Evolutionary conservation across 2,329 filamentous ascomycete species (phyloP), one percentile per base, ranked within the genome.

Genomic region (Microsporum ferrugineum): DNA sequence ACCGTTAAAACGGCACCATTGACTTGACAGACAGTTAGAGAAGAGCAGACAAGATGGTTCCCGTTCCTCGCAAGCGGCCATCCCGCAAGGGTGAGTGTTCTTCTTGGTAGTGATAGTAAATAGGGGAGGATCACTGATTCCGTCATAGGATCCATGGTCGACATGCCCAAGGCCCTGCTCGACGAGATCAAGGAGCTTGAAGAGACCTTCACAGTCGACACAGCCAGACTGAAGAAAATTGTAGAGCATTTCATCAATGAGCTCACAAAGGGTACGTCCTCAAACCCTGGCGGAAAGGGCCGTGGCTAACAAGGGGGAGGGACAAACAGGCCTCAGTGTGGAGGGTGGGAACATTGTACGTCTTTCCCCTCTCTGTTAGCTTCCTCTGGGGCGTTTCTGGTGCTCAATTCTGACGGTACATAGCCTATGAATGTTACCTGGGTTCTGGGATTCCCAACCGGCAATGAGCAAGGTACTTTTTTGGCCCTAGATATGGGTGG

Each of bases 391-490:
- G 5, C 34, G 5, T 36, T n/a, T 43, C 5, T n/a, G n/a, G 17
- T 4, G 7, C 27, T 27, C 5, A 23, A 47, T 57, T 51, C 60
- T 62, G 57, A 67, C 65, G 62, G 66, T 65, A 64, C 67, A 61
- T 68, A 95, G 89, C 91, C 92, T 63, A 96, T 97, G 92, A 96
- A 96, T 77, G 88, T 92, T 62, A 95, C 91, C 61, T 96, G 92
- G 92, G 91, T 95, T 65, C 91, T 95, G 85, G 84, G 84, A 55
- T 90, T 90, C 74, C 92, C 92, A 27, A 88, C 87, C 71, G 92
- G 92, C 66, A 76, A 91, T 66, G 92, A 96, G 75, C 88, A 85
- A 6, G 92, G 92, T 63, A 94, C 87, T 12, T 96, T 86, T 73
- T 80, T 97, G 43, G 91, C 92, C 60, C 81, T 97, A 47, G 92